Conservation (phyloP, 2,329 filamentous ascomycete genomes). For the Parastagonospora avenae region DNA sequence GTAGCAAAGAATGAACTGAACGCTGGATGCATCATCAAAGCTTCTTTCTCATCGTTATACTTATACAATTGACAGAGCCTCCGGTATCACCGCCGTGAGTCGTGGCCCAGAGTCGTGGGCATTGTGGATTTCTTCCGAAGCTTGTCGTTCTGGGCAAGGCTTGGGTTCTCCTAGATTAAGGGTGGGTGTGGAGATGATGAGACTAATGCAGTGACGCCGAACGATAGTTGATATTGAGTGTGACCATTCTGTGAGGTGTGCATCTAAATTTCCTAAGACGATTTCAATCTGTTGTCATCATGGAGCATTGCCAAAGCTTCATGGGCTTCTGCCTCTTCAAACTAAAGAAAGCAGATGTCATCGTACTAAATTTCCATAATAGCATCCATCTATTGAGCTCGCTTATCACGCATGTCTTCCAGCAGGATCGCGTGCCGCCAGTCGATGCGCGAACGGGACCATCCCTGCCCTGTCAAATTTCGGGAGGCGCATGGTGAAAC, state of each 20-base stretch:
- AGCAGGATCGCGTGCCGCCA: slow-evolving; percentile 14
- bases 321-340: too few relatives aligned
- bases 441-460: slow-evolving; percentile 4
- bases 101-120: slow-evolving; percentile 3
- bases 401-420: slow-evolving; percentile 8
- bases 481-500: slow-evolving; percentile 25
- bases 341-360: too few relatives aligned
- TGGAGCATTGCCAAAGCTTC: too few relatives aligned
- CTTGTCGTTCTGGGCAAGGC: slow-evolving; percentile 36
- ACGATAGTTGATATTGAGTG: too few relatives aligned
- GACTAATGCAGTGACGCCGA: slow-evolving; percentile 4
- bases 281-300: too few relatives aligned
- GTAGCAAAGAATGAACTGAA: not conserved
- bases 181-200: slow-evolving; percentile 20
- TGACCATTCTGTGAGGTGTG: too few relatives aligned
- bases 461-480: slow-evolving; percentile 17
- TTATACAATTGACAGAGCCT: not conserved
- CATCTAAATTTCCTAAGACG: too few relatives aligned
- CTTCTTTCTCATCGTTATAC: not conserved
- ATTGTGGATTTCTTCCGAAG: slow-evolving; percentile 13
- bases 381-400: too few relatives aligned
- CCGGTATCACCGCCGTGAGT: not conserved
- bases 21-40: not conserved
- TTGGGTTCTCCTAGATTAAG: slow-evolving; percentile 31
- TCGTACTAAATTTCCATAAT: too few relatives aligned